These are phyloP conservation scores for Giardia duodenalis DNA, from an alignment of 208 protist genomes.

Conservation along the genomic window DNA sequence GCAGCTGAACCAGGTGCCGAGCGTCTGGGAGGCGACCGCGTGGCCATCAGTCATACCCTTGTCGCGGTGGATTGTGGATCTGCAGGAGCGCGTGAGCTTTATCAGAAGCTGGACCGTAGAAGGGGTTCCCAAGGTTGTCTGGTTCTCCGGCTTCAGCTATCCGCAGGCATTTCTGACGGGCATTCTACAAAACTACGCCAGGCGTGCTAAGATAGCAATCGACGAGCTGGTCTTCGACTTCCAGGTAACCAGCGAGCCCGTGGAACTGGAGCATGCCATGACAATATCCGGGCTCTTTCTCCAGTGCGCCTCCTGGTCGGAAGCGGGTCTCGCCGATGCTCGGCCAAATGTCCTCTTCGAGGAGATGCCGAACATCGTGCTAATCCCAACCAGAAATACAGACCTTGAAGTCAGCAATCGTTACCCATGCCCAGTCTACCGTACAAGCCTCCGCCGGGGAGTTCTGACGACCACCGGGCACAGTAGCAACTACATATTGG, in stretches of 20 bases:
- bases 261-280: neutral
- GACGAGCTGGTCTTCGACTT: constrained; percentile 21
- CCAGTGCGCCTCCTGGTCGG: neutral
- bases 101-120: neutral
- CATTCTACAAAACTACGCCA: constrained; percentile 11
- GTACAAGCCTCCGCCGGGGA: neutral
- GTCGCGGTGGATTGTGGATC: neutral
- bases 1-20: neutral
- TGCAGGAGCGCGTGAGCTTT: neutral
- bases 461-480: constrained; percentile 26
- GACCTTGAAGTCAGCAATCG: neutral
- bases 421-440: constrained; percentile 16
- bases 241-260: neutral
- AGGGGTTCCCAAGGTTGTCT: neutral
- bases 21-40: neutral
- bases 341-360: neutral
- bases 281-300: constrained; percentile 9
- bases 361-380: neutral
- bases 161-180: constrained; percentile 27
- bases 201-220: neutral
- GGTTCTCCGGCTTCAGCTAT: constrained; percentile 24
- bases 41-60: constrained; percentile 8
- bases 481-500: constrained; percentile 21
- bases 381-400: neutral
- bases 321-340: neutral